Percentiles rank a stretch among this genome's conserved stretches.
These are phyloP conservation scores for Aspergillus diversus DNA, from an alignment of 495 filamentous ascomycete species.

Conservation along the genomic window DNA sequence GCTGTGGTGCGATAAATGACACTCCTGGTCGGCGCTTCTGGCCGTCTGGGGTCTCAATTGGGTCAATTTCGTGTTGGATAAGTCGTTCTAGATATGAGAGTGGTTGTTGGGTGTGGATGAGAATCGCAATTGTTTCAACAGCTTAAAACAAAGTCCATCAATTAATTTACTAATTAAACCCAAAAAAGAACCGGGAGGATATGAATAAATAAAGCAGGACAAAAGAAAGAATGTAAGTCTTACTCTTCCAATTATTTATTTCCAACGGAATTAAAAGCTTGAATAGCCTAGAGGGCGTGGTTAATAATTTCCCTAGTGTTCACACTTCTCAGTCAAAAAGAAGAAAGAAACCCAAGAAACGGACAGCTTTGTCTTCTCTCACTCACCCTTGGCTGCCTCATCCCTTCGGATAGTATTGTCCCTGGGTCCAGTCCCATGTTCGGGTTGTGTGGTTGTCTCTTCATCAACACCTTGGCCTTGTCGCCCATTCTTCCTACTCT, in stretches of 20 bases:
- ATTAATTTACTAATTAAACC: not conserved
- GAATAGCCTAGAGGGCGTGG: slow-evolving; percentile 85
- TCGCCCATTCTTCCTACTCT: too few species aligned
- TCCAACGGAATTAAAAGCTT: slow-evolving; percentile 87
- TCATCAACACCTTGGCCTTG: too few species aligned
- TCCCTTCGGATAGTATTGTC: too few species aligned
- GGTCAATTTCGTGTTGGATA: slow-evolving; percentile 85
- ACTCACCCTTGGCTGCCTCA: slow-evolving; percentile 64
- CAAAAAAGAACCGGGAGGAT: too few species aligned
- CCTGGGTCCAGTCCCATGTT: too few species aligned
- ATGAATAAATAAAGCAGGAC: slow-evolving; percentile 21
- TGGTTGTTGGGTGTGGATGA: slow-evolving; percentile 91
- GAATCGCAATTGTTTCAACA: slow-evolving; percentile 81
- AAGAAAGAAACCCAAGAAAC: not conserved
- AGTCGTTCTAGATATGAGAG: slow-evolving; percentile 90
- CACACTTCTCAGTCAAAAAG: slow-evolving; percentile 7
- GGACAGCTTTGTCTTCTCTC: not conserved
- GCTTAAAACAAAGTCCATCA: slow-evolving; percentile 39
- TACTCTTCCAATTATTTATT: slow-evolving; percentile 54
- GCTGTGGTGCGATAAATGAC: slow-evolving; percentile 79
- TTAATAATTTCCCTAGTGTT: slow-evolving; percentile 76
- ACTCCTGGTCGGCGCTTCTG: slow-evolving; percentile 71
- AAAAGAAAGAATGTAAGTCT: slow-evolving; percentile 31
- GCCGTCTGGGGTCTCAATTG: slow-evolving; percentile 59
- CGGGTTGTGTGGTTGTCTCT: too few species aligned